phyloP scores from a whole-genome alignment of 345 rosid genomes.

The Raphanus sativus region DNA sequence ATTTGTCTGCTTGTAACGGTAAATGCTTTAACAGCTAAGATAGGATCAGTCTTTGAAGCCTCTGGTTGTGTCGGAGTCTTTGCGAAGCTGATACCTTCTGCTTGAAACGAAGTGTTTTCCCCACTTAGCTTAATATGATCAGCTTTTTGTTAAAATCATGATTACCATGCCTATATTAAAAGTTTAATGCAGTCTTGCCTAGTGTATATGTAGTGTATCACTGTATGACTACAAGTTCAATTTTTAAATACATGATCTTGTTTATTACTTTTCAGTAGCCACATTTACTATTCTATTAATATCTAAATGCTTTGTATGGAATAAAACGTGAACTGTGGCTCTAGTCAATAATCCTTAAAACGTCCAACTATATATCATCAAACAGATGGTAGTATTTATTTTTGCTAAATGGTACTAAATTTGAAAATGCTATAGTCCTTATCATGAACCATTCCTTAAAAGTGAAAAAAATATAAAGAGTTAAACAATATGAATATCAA shows the following conservation, averaged over 20 bases:
- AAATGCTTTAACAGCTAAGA: no score
- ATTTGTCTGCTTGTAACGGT: no score
- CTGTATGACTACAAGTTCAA: neutral
- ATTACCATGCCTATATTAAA: conserved; percentile 1
- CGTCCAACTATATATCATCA: neutral
- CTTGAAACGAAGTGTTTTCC: no score
- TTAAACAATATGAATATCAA: neutral
- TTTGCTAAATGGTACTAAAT: neutral
- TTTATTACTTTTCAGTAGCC: neutral
- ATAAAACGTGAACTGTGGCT: neutral
- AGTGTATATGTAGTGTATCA: neutral
- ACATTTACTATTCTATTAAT: neutral
- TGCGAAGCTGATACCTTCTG: no score
- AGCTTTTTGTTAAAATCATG: neutral
- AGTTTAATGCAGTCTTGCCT: neutral
- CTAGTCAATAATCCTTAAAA: neutral
- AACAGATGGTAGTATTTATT: neutral
- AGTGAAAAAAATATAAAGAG: neutral
- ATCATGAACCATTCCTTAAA: neutral
- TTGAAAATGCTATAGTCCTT: neutral
- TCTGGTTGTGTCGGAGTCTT: no score
- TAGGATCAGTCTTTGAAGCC: no score
- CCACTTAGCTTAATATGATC: no score
- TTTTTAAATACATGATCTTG: neutral
- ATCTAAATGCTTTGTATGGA: neutral